Conservation (phyloP, 495 filamentous ascomycete genomes). For the Aspergillus conjunctus region DNA sequence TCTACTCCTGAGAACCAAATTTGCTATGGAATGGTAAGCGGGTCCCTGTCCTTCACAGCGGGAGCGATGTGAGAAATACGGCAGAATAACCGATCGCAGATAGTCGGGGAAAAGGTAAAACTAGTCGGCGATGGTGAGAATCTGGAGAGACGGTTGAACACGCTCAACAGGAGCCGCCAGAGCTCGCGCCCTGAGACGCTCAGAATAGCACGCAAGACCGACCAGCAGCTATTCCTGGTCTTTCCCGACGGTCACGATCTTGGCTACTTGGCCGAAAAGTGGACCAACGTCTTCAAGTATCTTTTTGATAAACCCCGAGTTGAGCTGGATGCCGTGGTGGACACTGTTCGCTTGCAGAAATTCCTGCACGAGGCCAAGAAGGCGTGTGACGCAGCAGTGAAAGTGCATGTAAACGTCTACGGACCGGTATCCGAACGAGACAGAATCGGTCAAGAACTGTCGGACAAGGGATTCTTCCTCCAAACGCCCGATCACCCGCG, state of each 20-base stretch:
- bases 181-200: background rate
- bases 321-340: slow-evolving; percentile 1
- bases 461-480: background rate
- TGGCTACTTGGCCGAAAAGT: background rate
- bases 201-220: background rate
- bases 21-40: too few species aligned
- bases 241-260: slow-evolving; percentile 7
- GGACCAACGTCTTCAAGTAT: background rate
- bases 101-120: background rate
- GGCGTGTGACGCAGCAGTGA: background rate
- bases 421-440: background rate
- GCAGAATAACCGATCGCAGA: too few species aligned
- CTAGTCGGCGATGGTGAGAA: background rate
- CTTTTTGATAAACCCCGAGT: background rate
- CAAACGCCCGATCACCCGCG: slow-evolving; percentile 1
- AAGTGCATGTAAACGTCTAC: slow-evolving; percentile 13
- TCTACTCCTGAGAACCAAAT: too few species aligned
- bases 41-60: too few species aligned
- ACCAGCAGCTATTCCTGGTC: slow-evolving; percentile 2
- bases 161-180: background rate
- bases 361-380: background rate
- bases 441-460: background rate
- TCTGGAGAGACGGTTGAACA: background rate
- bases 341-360: background rate
- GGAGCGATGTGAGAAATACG: too few species aligned